Evolutionary conservation across 345 rosid species (phyloP).

Genomic region (Lagerstroemia speciosa): DNA sequence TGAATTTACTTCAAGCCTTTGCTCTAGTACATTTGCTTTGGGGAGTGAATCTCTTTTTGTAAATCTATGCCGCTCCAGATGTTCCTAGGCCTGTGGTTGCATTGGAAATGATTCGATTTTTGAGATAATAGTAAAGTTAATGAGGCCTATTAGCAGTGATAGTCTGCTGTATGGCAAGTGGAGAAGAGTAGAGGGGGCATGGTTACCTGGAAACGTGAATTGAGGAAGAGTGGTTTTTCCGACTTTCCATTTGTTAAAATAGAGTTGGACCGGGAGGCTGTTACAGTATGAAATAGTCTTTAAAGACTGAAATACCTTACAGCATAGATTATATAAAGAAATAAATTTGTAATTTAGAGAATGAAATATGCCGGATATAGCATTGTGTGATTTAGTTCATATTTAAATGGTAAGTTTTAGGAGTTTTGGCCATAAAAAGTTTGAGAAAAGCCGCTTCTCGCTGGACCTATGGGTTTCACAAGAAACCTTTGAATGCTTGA

Average conservation of each 20-base stretch:
- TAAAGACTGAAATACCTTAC: not conserved
- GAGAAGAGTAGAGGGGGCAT: not conserved
- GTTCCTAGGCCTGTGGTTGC: not conserved
- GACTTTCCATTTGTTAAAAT: not conserved
- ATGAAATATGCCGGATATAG: no score
- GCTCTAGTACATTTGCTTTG: not conserved
- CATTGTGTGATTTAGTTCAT: not conserved
- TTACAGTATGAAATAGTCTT: not conserved
- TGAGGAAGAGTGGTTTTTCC: not conserved
- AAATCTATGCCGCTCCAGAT: not conserved
- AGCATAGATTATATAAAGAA: not conserved
- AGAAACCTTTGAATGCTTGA: not conserved
- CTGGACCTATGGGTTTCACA: not conserved
- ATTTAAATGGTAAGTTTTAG: not conserved
- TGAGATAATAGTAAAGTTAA: not conserved
- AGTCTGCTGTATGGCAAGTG: not conserved
- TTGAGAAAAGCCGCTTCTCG: not conserved
- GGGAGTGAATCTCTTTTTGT: not conserved
- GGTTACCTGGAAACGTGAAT: not conserved
- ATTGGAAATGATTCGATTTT: not conserved
- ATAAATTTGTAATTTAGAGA: not conserved
- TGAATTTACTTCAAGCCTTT: slow-evolving; percentile 3
- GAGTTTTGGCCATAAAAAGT: not conserved
- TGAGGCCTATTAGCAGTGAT: not conserved
- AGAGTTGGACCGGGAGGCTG: not conserved